Evolutionary conservation across 768 basidiomycete species (phyloP), one percentile per base, ranked within the genome.

Genomic region (Trametes meyenii): DNA sequence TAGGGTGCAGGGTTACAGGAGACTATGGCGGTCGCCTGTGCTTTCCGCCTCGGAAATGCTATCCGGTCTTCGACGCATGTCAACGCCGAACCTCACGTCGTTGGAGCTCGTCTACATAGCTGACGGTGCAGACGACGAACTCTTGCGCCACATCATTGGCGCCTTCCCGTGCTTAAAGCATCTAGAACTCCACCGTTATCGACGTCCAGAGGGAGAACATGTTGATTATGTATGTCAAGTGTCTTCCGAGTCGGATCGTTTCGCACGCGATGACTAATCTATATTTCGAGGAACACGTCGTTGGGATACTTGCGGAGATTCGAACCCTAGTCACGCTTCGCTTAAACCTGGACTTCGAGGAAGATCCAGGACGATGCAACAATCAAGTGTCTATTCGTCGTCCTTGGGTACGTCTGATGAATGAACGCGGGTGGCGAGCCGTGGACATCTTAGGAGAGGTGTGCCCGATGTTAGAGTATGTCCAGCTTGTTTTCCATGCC

Each of bases 151-250:
- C 24, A 26, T 57, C 12, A 13, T 38, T 3, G n/a, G 23, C 5
- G 23, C 38, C 6, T 42, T 19, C 17, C 33, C 38, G 2, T 4
- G 2, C 6, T 48, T 57, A 4, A 10, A 44, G 5, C 46, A 26
- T 19, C 23, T 57, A 4, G 56, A 57, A 24, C 46, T 57, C 1
- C 56, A 57, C 24, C 46, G 56, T 36, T 57, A 50, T 24, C 46
- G 56, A 5, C 39, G 39, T n/a, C 14, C 45, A 8, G 6, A 23
- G 21, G 19, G 19, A 4, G 44, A 46, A 26, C 13, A 26, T 23
- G 19, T 21, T 26, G 19, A 46, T 23, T 40, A 40, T n/a, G 39
- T 40, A 40, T 14, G 39, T 40, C 39, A 10, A 21, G 8, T 21
- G 17, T 3, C 43, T 21, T 10, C 19, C n/a, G 3, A 8, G 29